Conservation (phyloP, 805 yeast genomes). For the Lipomyces sp. region DNA sequence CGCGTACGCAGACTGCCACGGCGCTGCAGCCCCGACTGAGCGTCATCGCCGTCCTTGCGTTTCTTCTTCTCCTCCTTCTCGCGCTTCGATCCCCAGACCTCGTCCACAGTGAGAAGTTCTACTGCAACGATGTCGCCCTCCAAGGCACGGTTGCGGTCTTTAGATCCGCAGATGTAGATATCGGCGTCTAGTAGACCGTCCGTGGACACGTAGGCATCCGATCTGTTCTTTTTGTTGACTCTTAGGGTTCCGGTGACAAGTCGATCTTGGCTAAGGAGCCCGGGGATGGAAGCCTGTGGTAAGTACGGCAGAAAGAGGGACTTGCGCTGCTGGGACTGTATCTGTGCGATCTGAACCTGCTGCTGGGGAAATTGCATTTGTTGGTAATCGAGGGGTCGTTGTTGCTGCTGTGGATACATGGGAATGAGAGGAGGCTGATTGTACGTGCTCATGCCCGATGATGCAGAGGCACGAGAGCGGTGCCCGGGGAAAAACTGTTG, state of each 20-base stretch:
- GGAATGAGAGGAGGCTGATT: slow-evolving; percentile 19
- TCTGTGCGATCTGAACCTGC: slow-evolving; percentile 15
- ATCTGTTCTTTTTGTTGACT: slow-evolving; percentile 92
- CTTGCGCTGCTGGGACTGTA: slow-evolving; percentile 38
- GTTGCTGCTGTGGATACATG: slow-evolving; percentile 1
- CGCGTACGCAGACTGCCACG: slow-evolving; percentile 90
- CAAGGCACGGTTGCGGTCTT: slow-evolving; percentile 94
- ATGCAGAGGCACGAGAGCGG: slow-evolving; percentile 61
- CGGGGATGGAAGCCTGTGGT: slow-evolving; percentile 91
- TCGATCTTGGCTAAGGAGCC: slow-evolving; percentile 80
- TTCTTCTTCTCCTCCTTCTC: slow-evolving; percentile 97
- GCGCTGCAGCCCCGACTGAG: slow-evolving; percentile 62
- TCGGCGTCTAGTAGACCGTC: slow-evolving; percentile 95
- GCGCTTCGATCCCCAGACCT: slow-evolving; percentile 93
- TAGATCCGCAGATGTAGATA: slow-evolving; percentile 95
- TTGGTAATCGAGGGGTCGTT: not conserved
- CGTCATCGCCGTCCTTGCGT: slow-evolving; percentile 52
- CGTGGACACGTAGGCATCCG: slow-evolving; percentile 97
- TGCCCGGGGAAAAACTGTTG: slow-evolving; percentile 69
- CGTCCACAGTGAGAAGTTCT: slow-evolving; percentile 90
- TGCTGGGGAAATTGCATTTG: slow-evolving; percentile 4
- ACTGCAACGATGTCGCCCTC: slow-evolving; percentile 97
- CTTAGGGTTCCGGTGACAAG: slow-evolving; percentile 88
- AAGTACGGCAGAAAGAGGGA: slow-evolving; percentile 93
- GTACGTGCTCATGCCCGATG: slow-evolving; percentile 6